A percentile compares a stretch with the other conserved stretches of the same genome.
Evolutionary conservation across 768 basidiomycete species (phyloP).

Genomic region (Naematelia encephala): DNA sequence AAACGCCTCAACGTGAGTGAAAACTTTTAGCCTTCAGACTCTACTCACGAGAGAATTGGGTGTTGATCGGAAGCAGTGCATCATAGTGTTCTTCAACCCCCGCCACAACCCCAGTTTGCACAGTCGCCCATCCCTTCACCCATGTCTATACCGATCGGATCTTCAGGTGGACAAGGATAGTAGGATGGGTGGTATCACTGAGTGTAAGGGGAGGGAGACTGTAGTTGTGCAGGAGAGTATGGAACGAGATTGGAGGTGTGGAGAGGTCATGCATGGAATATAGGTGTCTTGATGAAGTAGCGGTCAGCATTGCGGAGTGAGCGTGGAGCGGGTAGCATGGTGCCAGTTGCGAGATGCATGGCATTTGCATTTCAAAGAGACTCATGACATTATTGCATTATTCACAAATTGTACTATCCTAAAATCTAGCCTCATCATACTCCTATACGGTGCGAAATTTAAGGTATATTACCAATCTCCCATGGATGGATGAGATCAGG

Average conservation of each 20-base stretch:
- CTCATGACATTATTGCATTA: too few relatives aligned
- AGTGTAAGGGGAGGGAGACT: background rate
- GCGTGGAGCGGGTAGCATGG: too few relatives aligned
- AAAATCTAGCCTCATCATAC: too few relatives aligned
- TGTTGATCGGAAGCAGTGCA: slow-evolving; percentile 15
- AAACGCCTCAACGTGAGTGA: slow-evolving; percentile 42
- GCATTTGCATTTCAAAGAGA: too few relatives aligned
- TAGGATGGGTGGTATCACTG: background rate
- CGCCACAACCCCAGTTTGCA: slow-evolving; percentile 9
- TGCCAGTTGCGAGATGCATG: too few relatives aligned
- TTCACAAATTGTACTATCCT: too few relatives aligned
- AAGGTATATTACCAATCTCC: too few relatives aligned
- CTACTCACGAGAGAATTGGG: background rate
- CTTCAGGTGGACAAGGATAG: background rate
- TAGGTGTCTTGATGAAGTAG: too few relatives aligned
- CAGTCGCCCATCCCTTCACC: slow-evolving; percentile 1
- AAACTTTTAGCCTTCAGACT: background rate
- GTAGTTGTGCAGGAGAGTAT: background rate
- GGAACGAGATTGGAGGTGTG: background rate
- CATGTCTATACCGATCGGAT: slow-evolving; percentile 1
- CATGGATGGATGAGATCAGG: too few relatives aligned
- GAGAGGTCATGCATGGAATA: too few relatives aligned
- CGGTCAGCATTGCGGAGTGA: too few relatives aligned
- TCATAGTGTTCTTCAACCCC: slow-evolving; percentile 16
- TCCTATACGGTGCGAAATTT: too few relatives aligned